These are phyloP conservation scores for Chrysopogon serrulatus DNA, from an alignment of 176 grass and related monocot genomes.

Conservation along the genomic window DNA sequence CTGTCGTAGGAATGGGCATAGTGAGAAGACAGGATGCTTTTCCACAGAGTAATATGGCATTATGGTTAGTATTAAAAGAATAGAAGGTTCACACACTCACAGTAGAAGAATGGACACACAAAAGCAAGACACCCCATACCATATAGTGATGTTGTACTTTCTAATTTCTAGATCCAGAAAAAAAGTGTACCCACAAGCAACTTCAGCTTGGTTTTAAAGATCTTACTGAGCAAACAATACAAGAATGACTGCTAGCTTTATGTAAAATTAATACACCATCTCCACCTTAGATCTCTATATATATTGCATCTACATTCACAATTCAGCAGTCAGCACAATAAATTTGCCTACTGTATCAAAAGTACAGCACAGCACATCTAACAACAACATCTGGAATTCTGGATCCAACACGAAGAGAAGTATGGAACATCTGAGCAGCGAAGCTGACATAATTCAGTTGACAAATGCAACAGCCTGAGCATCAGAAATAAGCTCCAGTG, in stretches of 20 bases:
- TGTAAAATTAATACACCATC: background rate
- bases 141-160: background rate
- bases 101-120: background rate
- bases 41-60: background rate
- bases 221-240: background rate
- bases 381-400: background rate
- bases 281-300: background rate
- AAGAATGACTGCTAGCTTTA: background rate
- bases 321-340: background rate
- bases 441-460: background rate
- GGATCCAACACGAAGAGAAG: background rate
- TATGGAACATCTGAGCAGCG: background rate
- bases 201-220: background rate
- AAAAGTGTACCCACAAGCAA: background rate
- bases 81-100: background rate
- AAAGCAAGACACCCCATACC: background rate
- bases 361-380: background rate
- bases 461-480: background rate
- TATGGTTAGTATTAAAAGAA: background rate
- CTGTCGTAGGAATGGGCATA: constrained; percentile 35
- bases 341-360: background rate
- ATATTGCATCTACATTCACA: background rate
- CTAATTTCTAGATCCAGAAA: background rate
- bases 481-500: background rate
- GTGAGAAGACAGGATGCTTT: constrained; percentile 7